Conservation (phyloP, 495 filamentous ascomycete species). For the Trichoderma erinaceum region DNA sequence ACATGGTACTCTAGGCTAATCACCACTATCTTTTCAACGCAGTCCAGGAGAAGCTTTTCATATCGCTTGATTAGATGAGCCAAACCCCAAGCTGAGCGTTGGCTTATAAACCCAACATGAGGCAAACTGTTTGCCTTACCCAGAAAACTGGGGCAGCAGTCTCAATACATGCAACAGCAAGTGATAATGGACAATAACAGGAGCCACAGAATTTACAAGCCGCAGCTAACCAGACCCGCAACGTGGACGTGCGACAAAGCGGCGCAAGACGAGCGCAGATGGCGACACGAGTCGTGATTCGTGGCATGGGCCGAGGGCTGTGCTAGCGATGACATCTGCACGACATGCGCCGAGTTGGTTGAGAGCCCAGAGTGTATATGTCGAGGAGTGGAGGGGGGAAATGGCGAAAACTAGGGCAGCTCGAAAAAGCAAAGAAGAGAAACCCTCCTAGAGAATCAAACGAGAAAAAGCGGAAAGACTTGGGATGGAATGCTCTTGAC, state of each 20-base stretch:
- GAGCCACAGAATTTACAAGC: not conserved
- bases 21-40: too few species aligned
- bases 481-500: too few species aligned
- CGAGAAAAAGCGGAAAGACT: too few species aligned
- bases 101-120: not conserved
- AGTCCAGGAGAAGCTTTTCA: too few species aligned
- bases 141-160: not conserved
- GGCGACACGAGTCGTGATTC: not conserved
- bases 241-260: conserved; percentile 6
- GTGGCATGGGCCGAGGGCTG: not conserved
- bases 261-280: not conserved
- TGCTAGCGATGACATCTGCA: not conserved
- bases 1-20: too few species aligned
- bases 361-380: not conserved
- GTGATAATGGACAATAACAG: not conserved
- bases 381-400: not conserved
- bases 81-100: not conserved
- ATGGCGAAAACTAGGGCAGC: not conserved
- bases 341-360: not conserved
- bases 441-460: too few species aligned
- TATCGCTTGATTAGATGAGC: not conserved
- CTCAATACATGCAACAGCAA: not conserved
- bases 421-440: too few species aligned
- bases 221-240: not conserved
- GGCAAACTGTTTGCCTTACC: not conserved